Percentiles rank a stretch among this genome's conserved stretches.
phyloP scores from a whole-genome alignment of 169 alveolate genomes.

The Theileria orientalis region DNA sequence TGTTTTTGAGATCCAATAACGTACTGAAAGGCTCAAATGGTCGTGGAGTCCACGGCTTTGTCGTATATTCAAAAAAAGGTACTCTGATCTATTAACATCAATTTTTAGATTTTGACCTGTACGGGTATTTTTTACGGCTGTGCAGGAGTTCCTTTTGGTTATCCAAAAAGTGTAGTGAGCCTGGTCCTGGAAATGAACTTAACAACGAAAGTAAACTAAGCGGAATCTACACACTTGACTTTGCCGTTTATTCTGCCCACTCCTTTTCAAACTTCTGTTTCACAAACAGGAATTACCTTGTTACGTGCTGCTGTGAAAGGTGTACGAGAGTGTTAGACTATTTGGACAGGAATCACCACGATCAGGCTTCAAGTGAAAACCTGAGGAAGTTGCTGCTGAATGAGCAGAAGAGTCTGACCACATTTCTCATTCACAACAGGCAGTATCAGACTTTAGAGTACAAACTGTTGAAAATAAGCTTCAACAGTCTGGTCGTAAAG shows the following conservation, averaged over 20 bases:
- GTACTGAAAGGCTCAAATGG: not conserved
- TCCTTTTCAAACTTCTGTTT: not conserved
- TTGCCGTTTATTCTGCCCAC: not conserved
- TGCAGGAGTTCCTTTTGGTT: not conserved
- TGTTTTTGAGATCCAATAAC: not conserved
- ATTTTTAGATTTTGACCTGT: constrained; percentile 8
- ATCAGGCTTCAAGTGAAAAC: not conserved
- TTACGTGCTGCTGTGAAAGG: constrained; percentile 5
- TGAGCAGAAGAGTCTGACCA: not conserved
- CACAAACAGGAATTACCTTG: constrained; percentile 12
- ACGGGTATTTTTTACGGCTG: not conserved
- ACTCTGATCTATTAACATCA: not conserved
- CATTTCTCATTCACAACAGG: constrained; percentile 37
- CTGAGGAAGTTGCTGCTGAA: not conserved
- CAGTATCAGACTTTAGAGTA: constrained; percentile 13
- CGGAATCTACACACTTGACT: constrained; percentile 9
- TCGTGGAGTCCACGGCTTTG: not conserved
- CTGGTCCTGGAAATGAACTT: not conserved
- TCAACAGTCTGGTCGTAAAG: constrained; percentile 12
- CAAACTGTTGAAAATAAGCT: constrained; percentile 12
- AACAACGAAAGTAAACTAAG: too few species aligned
- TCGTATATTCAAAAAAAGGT: constrained; percentile 1
- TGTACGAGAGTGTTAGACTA: not conserved
- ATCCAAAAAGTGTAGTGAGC: not conserved
- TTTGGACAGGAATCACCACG: not conserved